A percentile compares a stretch with the other conserved stretches of the same genome.
Evolutionary conservation across 2,329 filamentous ascomycete genomes (phyloP).

Genomic region (Sporothrix pallida): DNA sequence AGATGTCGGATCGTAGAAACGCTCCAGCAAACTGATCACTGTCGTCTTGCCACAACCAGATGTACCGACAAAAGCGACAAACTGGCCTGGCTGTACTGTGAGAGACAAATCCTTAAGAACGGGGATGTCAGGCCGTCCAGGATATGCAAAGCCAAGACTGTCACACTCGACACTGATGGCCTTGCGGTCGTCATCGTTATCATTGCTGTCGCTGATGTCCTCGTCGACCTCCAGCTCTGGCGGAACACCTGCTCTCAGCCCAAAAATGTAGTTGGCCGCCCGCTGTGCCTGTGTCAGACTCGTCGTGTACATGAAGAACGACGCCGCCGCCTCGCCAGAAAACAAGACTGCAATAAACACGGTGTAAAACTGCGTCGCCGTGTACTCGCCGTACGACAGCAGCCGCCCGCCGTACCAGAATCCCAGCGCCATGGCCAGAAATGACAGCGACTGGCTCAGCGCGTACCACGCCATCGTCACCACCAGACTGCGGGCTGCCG

Average conservation of each 20-base stretch:
- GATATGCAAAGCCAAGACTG: slow-evolving; percentile 73
- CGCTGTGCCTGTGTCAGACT: slow-evolving; percentile 45
- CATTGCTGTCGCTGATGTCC: slow-evolving; percentile 41
- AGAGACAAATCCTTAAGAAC: slow-evolving; percentile 68
- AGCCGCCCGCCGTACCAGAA: slow-evolving; percentile 56
- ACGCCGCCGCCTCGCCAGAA: slow-evolving; percentile 50
- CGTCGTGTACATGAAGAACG: slow-evolving; percentile 47
- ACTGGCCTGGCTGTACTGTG: slow-evolving; percentile 53
- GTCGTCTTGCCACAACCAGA: slow-evolving; percentile 46
- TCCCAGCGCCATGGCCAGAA: slow-evolving; percentile 67
- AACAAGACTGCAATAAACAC: slow-evolving; percentile 59
- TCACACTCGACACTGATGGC: slow-evolving; percentile 61
- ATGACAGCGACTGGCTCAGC: slow-evolving; percentile 69
- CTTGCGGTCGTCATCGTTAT: background rate
- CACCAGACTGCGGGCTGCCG: slow-evolving; percentile 66
- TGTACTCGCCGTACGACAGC: slow-evolving; percentile 47
- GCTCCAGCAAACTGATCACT: slow-evolving; percentile 58
- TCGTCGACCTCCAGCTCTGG: slow-evolving; percentile 41
- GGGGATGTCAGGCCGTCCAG: slow-evolving; percentile 66
- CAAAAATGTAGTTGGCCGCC: slow-evolving; percentile 44
- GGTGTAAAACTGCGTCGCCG: slow-evolving; percentile 53
- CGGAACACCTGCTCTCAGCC: slow-evolving; percentile 41
- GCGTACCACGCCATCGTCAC: slow-evolving; percentile 70
- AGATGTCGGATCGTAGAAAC: slow-evolving; percentile 48
- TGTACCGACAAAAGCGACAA: slow-evolving; percentile 44